Evolutionary conservation across 768 basidiomycete species (phyloP).

Genomic region (Cystofilobasidium capitatum): DNA sequence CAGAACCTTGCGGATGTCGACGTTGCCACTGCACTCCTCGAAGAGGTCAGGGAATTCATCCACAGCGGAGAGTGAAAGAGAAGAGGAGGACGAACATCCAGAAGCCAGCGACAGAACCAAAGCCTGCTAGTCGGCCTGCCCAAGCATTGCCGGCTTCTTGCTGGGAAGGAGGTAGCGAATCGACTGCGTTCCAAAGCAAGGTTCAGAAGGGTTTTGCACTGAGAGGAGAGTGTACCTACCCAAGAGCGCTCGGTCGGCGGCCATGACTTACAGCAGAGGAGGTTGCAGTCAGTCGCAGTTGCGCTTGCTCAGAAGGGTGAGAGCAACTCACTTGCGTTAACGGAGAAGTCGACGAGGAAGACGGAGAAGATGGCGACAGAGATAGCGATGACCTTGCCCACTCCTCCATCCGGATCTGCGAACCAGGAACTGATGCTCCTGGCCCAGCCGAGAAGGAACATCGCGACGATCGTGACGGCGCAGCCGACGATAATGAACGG

Average conservation of each 20-base stretch:
- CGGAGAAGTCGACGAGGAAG: slow-evolving; percentile 55
- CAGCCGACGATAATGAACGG: slow-evolving; percentile 73
- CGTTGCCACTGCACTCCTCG: slow-evolving; percentile 54
- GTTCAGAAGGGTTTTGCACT: background rate
- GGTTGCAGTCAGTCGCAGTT: background rate
- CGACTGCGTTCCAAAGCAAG: slow-evolving; percentile 44
- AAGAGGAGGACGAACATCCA: slow-evolving; percentile 55
- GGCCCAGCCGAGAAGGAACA: slow-evolving; percentile 77
- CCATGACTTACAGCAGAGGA: slow-evolving; percentile 54
- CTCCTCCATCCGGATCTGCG: slow-evolving; percentile 29
- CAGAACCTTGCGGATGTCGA: slow-evolving; percentile 59
- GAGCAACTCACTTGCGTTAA: slow-evolving; percentile 29
- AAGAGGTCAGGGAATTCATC: background rate
- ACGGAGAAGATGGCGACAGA: slow-evolving; percentile 64
- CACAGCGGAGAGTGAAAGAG: background rate
- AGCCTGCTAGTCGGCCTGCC: slow-evolving; percentile 84
- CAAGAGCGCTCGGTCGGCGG: slow-evolving; percentile 78
- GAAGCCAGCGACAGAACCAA: slow-evolving; percentile 78
- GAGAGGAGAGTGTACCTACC: background rate
- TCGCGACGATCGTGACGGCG: slow-evolving; percentile 56
- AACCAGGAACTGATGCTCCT: slow-evolving; percentile 54
- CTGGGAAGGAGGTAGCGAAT: slow-evolving; percentile 59
- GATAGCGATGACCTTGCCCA: slow-evolving; percentile 54
- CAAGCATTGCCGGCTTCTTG: slow-evolving; percentile 87
- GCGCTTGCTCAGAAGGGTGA: too few relatives aligned